Evolutionary conservation across 2,329 filamentous ascomycete species (phyloP).

Genomic region (Fusarium siculi): DNA sequence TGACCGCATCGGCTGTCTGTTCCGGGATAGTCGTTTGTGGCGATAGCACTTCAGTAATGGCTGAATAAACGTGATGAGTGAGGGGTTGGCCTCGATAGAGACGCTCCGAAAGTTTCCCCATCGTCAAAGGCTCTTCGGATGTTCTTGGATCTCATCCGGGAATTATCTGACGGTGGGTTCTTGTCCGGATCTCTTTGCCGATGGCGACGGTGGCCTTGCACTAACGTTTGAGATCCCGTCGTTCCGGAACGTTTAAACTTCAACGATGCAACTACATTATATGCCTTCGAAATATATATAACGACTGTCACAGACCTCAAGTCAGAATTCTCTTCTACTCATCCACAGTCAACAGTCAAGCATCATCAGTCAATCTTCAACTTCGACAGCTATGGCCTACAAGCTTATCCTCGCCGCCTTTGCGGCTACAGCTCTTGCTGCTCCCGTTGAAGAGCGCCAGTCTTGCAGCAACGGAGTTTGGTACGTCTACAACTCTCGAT

Average conservation of each 20-base stretch:
- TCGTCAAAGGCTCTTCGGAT: neutral
- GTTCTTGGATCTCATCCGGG: constrained; percentile 4
- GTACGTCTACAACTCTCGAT: neutral
- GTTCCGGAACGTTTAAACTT: constrained; percentile 10
- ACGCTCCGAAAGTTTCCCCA: constrained; percentile 18
- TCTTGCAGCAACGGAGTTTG: constrained; percentile 37
- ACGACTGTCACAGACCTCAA: neutral
- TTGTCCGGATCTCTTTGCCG: neutral
- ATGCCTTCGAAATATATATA: constrained; percentile 7
- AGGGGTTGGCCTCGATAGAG: constrained; percentile 4
- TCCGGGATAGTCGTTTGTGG: constrained; percentile 1
- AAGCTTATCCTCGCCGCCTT: constrained; percentile 36
- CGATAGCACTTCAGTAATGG: neutral
- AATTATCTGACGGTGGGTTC: neutral
- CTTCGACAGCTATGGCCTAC: constrained; percentile 19
- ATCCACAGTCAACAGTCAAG: constrained; percentile 6
- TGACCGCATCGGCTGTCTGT: constrained; percentile 1
- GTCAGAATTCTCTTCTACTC: neutral
- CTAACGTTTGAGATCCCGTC: constrained; percentile 19
- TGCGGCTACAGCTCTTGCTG: constrained; percentile 49
- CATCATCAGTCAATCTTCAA: neutral
- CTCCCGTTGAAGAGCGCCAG: constrained; percentile 51
- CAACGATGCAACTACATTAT: neutral
- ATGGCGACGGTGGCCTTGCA: neutral
- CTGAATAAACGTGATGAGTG: neutral